Percentiles rank a stretch among this genome's conserved stretches.
Conservation (phyloP, 2,329 filamentous ascomycete genomes). For the Lasiodiplodia gonubiensis region DNA sequence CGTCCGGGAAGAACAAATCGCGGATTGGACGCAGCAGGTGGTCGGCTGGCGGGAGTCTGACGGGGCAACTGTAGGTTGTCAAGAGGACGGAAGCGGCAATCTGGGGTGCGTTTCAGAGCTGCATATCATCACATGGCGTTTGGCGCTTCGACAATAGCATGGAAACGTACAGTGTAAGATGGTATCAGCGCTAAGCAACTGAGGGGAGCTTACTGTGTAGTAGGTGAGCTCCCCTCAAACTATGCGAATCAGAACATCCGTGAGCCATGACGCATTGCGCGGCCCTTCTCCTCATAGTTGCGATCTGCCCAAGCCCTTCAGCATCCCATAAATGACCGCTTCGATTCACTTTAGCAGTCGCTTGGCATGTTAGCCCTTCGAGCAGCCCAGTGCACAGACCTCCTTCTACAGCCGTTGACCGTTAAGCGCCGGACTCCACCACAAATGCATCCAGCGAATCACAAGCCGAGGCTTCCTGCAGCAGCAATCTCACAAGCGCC, state of each 20-base stretch:
- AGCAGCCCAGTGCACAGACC: constrained; percentile 10
- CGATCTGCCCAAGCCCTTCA: background rate
- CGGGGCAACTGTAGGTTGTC: constrained; percentile 41
- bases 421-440: constrained; percentile 21
- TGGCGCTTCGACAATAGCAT: constrained; percentile 15
- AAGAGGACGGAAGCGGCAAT: constrained; percentile 11
- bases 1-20: constrained; percentile 51
- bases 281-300: background rate
- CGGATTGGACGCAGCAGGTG: constrained; percentile 41
- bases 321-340: background rate
- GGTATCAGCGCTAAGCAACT: constrained; percentile 7
- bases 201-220: constrained; percentile 5
- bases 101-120: constrained; percentile 20
- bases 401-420: background rate
- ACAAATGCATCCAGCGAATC: constrained; percentile 5
- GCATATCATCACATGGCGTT: constrained; percentile 24
- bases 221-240: constrained; percentile 1
- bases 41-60: constrained; percentile 43
- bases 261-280: background rate
- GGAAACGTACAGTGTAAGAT: constrained; percentile 19
- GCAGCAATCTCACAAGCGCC: constrained; percentile 22
- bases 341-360: background rate
- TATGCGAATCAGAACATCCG: constrained; percentile 10
- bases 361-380: background rate
- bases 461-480: background rate